phyloP scores from a whole-genome alignment of 2,329 filamentous ascomycete species.

The Trichoderma atroviride region DNA sequence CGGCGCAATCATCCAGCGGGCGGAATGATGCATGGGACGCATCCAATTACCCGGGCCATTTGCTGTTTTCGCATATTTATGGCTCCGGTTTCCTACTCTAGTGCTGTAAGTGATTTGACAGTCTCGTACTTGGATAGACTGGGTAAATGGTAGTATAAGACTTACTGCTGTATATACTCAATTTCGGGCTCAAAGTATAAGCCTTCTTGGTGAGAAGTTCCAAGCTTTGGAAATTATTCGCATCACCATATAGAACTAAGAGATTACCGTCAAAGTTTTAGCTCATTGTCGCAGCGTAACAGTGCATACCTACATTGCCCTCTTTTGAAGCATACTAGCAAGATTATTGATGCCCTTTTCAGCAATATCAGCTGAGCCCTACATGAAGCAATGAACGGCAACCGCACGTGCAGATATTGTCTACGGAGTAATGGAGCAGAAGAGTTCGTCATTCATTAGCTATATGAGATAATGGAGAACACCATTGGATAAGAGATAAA shows the following conservation, averaged over 20 bases:
- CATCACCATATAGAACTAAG: neutral
- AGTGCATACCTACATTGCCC: neutral
- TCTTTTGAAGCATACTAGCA: neutral
- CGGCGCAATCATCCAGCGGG: neutral
- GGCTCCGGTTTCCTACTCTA: neutral
- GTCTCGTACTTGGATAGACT: neutral
- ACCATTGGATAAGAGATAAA: neutral
- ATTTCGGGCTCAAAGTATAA: neutral
- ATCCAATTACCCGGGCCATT: neutral
- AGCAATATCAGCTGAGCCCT: neutral
- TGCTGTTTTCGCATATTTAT: neutral
- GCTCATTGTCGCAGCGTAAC: neutral
- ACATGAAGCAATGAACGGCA: neutral
- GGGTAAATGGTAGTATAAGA: neutral
- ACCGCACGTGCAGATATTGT: neutral
- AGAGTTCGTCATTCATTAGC: neutral
- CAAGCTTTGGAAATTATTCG: neutral
- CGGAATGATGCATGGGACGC: neutral
- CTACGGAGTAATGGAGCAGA: neutral
- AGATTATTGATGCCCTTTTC: neutral
- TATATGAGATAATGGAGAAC: constrained; percentile 8
- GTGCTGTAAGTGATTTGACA: neutral
- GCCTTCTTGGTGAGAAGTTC: neutral
- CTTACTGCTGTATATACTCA: neutral
- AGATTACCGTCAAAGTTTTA: neutral